phyloP scores from a whole-genome alignment of 345 rosid species.

The Garcia nutans region DNA sequence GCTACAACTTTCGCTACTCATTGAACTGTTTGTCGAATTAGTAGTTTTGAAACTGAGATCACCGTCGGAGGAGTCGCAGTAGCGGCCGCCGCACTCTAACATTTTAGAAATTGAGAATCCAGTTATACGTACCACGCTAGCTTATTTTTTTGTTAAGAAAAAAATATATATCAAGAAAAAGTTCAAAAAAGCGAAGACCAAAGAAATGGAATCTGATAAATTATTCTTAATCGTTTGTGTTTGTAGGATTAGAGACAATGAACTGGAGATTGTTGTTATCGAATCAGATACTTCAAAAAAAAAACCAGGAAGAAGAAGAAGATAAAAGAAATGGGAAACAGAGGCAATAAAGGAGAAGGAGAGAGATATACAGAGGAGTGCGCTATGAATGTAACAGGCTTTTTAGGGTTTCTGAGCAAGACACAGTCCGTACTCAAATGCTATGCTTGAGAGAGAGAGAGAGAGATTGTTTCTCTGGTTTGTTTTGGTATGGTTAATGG shows the following conservation, averaged over 20 bases:
- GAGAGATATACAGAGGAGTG: conserved; percentile 12
- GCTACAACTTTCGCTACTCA: conserved; percentile 71
- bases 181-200: conserved; percentile 3
- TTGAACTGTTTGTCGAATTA: conserved; percentile 49
- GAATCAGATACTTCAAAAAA: conserved; percentile 9
- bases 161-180: background rate
- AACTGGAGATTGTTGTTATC: background rate
- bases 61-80: conserved; percentile 41
- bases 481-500: background rate
- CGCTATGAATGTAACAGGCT: conserved; percentile 25
- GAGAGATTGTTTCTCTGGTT: background rate
- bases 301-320: background rate
- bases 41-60: conserved; percentile 44
- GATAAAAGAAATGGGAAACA: background rate
- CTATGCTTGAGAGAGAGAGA: background rate
- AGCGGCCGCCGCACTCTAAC: conserved; percentile 29
- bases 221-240: conserved; percentile 3
- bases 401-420: conserved; percentile 35
- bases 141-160: background rate
- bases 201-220: conserved; percentile 7
- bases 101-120: conserved; percentile 23
- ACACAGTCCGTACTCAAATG: conserved; percentile 31
- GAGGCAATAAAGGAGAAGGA: background rate
- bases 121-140: background rate
- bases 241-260: background rate